Conservation (phyloP, 2,329 filamentous ascomycete species). For the Alternaria postmessia region DNA sequence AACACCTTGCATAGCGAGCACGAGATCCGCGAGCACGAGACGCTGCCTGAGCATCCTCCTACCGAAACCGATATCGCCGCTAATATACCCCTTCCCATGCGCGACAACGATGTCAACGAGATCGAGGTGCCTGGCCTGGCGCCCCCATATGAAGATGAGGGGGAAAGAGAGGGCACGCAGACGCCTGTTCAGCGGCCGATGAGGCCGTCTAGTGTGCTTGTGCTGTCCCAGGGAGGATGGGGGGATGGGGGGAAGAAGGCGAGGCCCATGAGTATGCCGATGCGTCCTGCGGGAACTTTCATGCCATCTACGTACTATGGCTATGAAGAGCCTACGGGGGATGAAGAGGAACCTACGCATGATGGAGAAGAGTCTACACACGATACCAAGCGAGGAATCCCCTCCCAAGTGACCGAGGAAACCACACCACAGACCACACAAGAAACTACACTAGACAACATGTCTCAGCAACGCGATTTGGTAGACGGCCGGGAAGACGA, state of each 20-base stretch:
- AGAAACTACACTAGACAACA: constrained; percentile 17
- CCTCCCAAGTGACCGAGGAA: neutral
- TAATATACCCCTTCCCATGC: constrained; percentile 73
- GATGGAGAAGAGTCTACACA: constrained; percentile 8
- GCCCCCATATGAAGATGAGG: constrained; percentile 68
- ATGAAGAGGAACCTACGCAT: neutral
- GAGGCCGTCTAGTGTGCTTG: constrained; percentile 43
- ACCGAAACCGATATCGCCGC: constrained; percentile 60
- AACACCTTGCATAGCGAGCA: constrained; percentile 30
- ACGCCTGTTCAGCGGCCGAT: constrained; percentile 36
- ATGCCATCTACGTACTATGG: constrained; percentile 14
- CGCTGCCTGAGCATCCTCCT: constrained; percentile 53
- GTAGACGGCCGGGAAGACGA: constrained; percentile 1
- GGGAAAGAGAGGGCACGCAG: constrained; percentile 32
- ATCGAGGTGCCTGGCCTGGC: constrained; percentile 80
- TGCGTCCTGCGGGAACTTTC: constrained; percentile 32
- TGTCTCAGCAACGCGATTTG: constrained; percentile 14
- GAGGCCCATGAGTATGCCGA: constrained; percentile 45
- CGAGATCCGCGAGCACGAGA: constrained; percentile 23
- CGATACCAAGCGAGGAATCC: neutral
- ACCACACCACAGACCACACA: neutral
- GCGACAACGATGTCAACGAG: constrained; percentile 74
- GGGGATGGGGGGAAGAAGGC: constrained; percentile 30
- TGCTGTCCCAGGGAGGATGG: constrained; percentile 33
- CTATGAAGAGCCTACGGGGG: neutral